Percentiles rank a stretch among this genome's conserved stretches.
phyloP scores from a whole-genome alignment of 768 basidiomycete genomes.

The Leccinum subgranulosum region DNA sequence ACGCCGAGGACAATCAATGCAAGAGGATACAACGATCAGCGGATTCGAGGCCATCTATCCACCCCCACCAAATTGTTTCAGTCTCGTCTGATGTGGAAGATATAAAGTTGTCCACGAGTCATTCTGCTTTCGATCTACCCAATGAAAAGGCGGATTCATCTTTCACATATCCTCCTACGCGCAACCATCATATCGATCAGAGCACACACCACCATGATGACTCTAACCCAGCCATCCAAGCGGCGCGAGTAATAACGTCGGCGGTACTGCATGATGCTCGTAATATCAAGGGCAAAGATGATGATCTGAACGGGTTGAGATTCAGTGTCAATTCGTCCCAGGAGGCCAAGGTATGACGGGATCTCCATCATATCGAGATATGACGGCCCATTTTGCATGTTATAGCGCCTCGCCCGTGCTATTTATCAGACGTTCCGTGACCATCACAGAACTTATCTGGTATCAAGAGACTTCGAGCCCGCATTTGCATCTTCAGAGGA shows the following conservation, averaged over 20 bases:
- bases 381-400: not conserved
- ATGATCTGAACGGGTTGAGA: constrained; percentile 39
- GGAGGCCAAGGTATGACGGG: constrained; percentile 59
- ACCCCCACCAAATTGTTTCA: not conserved
- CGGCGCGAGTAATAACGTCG: constrained; percentile 64
- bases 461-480: constrained; percentile 67
- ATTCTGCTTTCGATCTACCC: not conserved
- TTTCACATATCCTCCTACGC: constrained; percentile 43
- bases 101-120: constrained; percentile 6
- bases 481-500: constrained; percentile 57
- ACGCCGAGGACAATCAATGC: constrained; percentile 27
- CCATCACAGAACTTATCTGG: constrained; percentile 54
- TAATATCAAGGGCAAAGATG: constrained; percentile 54
- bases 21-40: constrained; percentile 29
- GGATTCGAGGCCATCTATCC: not conserved
- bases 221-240: constrained; percentile 44
- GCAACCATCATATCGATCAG: constrained; percentile 16
- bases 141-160: constrained; percentile 5
- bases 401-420: constrained; percentile 62
- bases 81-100: constrained; percentile 14
- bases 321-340: constrained; percentile 55
- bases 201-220: constrained; percentile 29
- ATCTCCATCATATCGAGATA: not conserved
- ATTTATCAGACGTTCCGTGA: constrained; percentile 62
- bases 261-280: constrained; percentile 75